Evolutionary conservation across 176 grass and related monocot species (phyloP).

Genomic region (Oryza officinalis): DNA sequence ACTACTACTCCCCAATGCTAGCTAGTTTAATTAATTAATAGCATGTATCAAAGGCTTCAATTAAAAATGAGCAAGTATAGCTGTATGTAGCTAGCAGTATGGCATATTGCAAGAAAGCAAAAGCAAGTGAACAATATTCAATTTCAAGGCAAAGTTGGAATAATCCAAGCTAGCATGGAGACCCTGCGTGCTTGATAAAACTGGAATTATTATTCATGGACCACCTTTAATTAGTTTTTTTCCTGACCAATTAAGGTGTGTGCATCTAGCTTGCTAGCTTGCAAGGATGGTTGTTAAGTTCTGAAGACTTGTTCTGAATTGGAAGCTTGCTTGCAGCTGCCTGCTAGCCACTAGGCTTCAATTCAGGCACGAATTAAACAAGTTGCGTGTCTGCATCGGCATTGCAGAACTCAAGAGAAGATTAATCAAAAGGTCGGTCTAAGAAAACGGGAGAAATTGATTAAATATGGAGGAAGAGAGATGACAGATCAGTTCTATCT

Average conservation of each 20-base stretch:
- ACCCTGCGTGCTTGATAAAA: background rate
- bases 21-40: background rate
- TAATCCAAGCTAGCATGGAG: background rate
- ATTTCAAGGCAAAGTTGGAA: background rate
- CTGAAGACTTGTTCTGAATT: background rate
- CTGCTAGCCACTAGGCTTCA: background rate
- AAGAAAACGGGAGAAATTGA: background rate
- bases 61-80: background rate
- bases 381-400: background rate
- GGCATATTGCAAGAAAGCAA: background rate
- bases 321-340: slow-evolving; percentile 3
- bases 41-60: background rate
- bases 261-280: background rate
- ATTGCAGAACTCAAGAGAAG: background rate
- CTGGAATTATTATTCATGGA: slow-evolving; percentile 3
- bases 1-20: background rate
- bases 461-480: background rate
- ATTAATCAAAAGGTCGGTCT: background rate
- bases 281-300: background rate
- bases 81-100: background rate
- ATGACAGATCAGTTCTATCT: background rate
- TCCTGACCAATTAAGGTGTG: background rate
- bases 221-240: background rate
- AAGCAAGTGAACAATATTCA: background rate
- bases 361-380: slow-evolving; percentile 21